A percentile compares a stretch with the other conserved stretches of the same genome.
Conservation (phyloP, 805 yeast genomes). For the Starmerella stigmatis region DNA sequence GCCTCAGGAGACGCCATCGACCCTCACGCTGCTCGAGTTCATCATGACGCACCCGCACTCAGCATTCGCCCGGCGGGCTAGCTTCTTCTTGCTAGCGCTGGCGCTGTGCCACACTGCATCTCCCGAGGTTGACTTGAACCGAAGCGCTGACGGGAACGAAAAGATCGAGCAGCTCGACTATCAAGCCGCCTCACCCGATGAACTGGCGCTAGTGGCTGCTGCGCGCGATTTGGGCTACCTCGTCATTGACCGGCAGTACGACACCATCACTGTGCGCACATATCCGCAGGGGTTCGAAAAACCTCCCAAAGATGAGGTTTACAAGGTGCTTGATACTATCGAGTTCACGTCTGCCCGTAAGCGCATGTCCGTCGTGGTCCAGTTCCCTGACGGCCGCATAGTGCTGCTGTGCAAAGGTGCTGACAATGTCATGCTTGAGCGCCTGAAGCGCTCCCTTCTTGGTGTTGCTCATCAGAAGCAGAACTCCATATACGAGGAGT, state of each 20-base stretch:
- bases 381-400: conserved; percentile 63
- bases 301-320: conserved; percentile 54
- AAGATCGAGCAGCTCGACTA: conserved; percentile 60
- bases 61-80: conserved; percentile 58
- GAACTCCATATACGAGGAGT: conserved; percentile 46
- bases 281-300: conserved; percentile 73
- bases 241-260: conserved; percentile 58
- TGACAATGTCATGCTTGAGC: conserved; percentile 75
- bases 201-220: conserved; percentile 82
- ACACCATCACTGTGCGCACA: conserved; percentile 53
- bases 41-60: conserved; percentile 64
- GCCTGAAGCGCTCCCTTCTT: conserved; percentile 40
- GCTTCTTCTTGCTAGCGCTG: conserved; percentile 66
- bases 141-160: conserved; percentile 24
- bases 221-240: conserved; percentile 92
- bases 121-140: conserved; percentile 44
- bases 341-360: conserved; percentile 83
- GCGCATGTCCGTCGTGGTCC: conserved; percentile 83
- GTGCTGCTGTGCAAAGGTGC: conserved; percentile 91
- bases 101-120: conserved; percentile 86
- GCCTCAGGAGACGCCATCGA: conserved; percentile 38
- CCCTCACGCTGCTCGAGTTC: conserved; percentile 57
- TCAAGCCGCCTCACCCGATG: conserved; percentile 96
- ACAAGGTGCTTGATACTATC: conserved; percentile 65
- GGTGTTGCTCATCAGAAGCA: conserved; percentile 55